Evolutionary conservation across 768 basidiomycete species (phyloP).

Genomic region (Mycena vitilis): DNA sequence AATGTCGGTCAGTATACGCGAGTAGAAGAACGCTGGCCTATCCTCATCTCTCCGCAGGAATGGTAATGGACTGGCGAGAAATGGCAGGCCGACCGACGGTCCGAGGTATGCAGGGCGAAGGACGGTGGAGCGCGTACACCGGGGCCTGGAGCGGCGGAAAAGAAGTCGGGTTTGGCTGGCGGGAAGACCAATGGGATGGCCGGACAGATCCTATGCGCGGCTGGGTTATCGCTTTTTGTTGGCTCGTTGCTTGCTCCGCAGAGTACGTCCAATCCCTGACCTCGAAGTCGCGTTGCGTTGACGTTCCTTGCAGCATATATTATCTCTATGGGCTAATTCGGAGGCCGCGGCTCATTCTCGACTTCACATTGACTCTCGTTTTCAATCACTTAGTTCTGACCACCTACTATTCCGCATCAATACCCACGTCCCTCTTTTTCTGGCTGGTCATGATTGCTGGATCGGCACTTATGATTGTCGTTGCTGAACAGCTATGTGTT

Average conservation of each 20-base stretch:
- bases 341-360: conserved; percentile 92
- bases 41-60: conserved; percentile 56
- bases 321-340: conserved; percentile 90
- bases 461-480: conserved; percentile 77
- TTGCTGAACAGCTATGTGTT: conserved; percentile 93
- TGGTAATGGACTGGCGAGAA: conserved; percentile 98
- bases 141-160: conserved; percentile 87
- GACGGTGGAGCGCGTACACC: conserved; percentile 72
- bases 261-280: conserved; percentile 72
- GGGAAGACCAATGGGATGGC: conserved; percentile 70
- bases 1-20: conserved; percentile 69
- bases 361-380: conserved; percentile 90
- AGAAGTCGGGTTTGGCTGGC: conserved; percentile 72
- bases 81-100: conserved; percentile 89
- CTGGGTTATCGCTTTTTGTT: conserved; percentile 91
- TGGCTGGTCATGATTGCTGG: conserved; percentile 85
- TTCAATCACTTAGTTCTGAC: conserved; percentile 95
- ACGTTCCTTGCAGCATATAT: conserved; percentile 60
- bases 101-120: conserved; percentile 69
- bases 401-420: conserved; percentile 86
- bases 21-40: conserved; percentile 1
- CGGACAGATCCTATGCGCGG: conserved; percentile 83
- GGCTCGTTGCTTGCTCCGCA: conserved; percentile 83
- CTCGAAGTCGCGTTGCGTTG: conserved; percentile 2
- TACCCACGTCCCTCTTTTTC: conserved; percentile 93